Evolutionary conservation across 306 rosid species (phyloP).

Genomic region (Elaeagnus macrophylla): DNA sequence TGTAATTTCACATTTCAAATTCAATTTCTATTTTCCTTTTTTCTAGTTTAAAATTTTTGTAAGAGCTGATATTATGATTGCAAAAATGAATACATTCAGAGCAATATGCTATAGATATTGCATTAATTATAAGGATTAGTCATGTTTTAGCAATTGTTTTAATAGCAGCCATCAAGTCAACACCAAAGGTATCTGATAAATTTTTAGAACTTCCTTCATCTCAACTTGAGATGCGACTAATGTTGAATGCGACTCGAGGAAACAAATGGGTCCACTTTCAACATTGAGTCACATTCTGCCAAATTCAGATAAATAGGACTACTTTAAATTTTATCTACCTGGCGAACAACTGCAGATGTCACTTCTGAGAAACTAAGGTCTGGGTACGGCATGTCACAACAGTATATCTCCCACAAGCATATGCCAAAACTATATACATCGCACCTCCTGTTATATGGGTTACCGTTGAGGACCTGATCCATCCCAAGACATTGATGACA

Average conservation of each 20-base stretch:
- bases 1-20: slow-evolving; percentile 31
- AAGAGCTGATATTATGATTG: neutral
- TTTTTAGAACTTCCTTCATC: no score
- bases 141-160: neutral
- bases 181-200: neutral
- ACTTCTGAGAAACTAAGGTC: slow-evolving; percentile 97
- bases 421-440: slow-evolving; percentile 93
- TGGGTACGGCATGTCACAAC: slow-evolving; percentile 98
- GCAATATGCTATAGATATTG: neutral
- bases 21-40: slow-evolving; percentile 5
- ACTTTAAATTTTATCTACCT: slow-evolving; percentile 35
- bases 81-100: neutral
- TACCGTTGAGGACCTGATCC: slow-evolving; percentile 91
- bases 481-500: slow-evolving; percentile 16
- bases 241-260: no score
- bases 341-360: slow-evolving; percentile 88
- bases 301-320: neutral
- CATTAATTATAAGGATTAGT: neutral
- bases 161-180: neutral
- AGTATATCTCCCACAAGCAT: slow-evolving; percentile 97
- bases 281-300: no score
- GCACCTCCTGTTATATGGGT: slow-evolving; percentile 87
- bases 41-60: slow-evolving; percentile 8
- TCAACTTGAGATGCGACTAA: no score
- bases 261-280: no score